phyloP scores from a whole-genome alignment of 441 rosid genomes.

The Eruca vesicaria region DNA sequence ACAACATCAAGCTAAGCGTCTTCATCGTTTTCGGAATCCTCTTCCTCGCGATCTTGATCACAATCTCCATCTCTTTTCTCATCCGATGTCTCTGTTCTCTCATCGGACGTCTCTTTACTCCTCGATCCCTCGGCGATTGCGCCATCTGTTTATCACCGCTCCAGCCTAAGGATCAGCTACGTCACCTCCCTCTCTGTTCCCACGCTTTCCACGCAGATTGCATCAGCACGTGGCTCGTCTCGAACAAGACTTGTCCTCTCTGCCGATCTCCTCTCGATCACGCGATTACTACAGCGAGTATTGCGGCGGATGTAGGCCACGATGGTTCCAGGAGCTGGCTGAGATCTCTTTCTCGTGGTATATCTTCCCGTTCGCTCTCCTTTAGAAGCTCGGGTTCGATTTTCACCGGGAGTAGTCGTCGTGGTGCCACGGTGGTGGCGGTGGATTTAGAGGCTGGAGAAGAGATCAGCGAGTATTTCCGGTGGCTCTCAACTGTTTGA shows the following conservation, averaged over 20 bases:
- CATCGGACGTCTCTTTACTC: slow-evolving; percentile 11
- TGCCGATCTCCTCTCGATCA: slow-evolving; percentile 57
- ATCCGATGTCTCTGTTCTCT: slow-evolving; percentile 40
- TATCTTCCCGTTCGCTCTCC: slow-evolving; percentile 59
- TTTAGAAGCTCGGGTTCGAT: slow-evolving; percentile 65
- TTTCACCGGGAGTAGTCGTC: slow-evolving; percentile 69
- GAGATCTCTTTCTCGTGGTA: slow-evolving; percentile 50
- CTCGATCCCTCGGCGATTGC: slow-evolving; percentile 46
- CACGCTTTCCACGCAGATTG: slow-evolving; percentile 76
- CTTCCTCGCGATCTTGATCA: slow-evolving; percentile 41
- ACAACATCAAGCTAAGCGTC: slow-evolving; percentile 53
- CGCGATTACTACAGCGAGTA: background rate
- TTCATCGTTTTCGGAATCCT: slow-evolving; percentile 48
- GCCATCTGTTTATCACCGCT: slow-evolving; percentile 72
- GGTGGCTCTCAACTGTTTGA: slow-evolving; percentile 78
- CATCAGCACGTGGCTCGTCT: slow-evolving; percentile 64
- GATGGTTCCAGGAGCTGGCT: slow-evolving; percentile 59
- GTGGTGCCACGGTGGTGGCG: slow-evolving; percentile 23
- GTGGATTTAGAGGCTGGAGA: slow-evolving; percentile 69
- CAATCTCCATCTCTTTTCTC: slow-evolving; percentile 58
- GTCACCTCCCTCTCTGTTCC: slow-evolving; percentile 70
- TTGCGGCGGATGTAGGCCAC: slow-evolving; percentile 44
- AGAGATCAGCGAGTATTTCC: slow-evolving; percentile 72
- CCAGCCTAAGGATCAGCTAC: slow-evolving; percentile 58
- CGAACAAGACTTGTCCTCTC: slow-evolving; percentile 74